Base-by-base conservation (phyloP, 2,329 filamentous ascomycete species). In the Colletotrichum sublineola region DNA sequence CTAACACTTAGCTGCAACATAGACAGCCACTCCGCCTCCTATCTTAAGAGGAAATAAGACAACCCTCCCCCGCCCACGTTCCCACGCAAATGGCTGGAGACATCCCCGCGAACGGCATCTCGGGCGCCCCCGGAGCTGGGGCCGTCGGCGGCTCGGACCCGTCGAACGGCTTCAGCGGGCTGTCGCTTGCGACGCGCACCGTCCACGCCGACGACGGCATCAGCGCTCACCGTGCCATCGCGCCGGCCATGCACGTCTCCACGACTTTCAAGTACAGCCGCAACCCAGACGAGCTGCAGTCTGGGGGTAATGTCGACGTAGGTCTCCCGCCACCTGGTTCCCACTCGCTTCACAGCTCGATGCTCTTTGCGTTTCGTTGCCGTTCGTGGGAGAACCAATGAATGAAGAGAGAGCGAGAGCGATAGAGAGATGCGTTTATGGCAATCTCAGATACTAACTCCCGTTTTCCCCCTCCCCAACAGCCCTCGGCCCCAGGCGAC, bases 211-310 rank as follows among this genome's bases (percentile, higher is more conserved):
- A 97, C 78, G 92, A 97, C 83, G 86, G 86, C 77, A 87, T 96
- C 77, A 94, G 94, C 81, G 83, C 86, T 44, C 89, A 93, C 76
- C 87, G 90, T 63, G 94, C 96, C 79, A 92, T 98, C 67, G 95
- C 96, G 15, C 96, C 96, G 71, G 91, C 96, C 5, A 87, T 98
- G 79, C 96, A 98, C 81, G 90, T 97, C 75, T 95, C 94, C 74
- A 98, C 96, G 15, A 98, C 94, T 20, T 98, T 94, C 82, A 91
- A 94, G 76, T 98, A 98, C 81, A 85, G 87, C 38, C 82, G 86
- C 65, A 88, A 97, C 79, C 93, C 94, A 2, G 87, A 91, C 7
- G 80, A 90, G 38, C 88, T 97, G 57, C 82, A 73, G 80, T 72
- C 79, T 33, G 86, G 84, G 84, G 79, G 80, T 20, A 89, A 92